Evolutionary conservation across 345 rosid genomes (phyloP).

Genomic region (Eucalyptus albens): DNA sequence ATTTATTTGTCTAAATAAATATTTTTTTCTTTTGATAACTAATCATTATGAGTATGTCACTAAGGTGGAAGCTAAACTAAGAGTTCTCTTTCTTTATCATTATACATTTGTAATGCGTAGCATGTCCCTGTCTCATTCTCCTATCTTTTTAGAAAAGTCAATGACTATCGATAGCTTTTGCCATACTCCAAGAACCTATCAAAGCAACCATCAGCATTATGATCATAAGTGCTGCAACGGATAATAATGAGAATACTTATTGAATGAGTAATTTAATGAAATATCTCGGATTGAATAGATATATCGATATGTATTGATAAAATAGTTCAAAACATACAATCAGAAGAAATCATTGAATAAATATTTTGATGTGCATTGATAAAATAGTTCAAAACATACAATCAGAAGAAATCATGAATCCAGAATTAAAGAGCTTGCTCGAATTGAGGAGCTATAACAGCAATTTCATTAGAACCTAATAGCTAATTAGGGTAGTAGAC

Average conservation of each 20-base stretch:
- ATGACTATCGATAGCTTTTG: background rate
- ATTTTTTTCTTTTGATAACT: background rate
- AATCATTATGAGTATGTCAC: background rate
- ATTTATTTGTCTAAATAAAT: background rate
- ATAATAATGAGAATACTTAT: background rate
- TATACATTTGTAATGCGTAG: background rate
- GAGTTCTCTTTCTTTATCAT: background rate
- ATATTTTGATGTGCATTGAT: background rate
- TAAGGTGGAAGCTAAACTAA: background rate
- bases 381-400: background rate
- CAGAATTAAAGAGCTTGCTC: background rate
- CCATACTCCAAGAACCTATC: background rate
- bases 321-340: background rate
- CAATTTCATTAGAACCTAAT: background rate
- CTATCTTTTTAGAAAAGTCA: background rate
- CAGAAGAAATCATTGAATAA: background rate
- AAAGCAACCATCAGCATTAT: background rate
- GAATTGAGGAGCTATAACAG: background rate
- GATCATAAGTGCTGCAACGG: background rate
- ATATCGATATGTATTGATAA: background rate
- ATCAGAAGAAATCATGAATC: background rate
- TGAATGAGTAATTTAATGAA: background rate
- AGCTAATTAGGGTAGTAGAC: background rate
- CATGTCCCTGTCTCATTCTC: background rate
- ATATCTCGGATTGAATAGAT: background rate